Evolutionary conservation across 2,329 filamentous ascomycete species (phyloP), one percentile per base, ranked within the genome.

Genomic region (Byssothecium circinans): DNA sequence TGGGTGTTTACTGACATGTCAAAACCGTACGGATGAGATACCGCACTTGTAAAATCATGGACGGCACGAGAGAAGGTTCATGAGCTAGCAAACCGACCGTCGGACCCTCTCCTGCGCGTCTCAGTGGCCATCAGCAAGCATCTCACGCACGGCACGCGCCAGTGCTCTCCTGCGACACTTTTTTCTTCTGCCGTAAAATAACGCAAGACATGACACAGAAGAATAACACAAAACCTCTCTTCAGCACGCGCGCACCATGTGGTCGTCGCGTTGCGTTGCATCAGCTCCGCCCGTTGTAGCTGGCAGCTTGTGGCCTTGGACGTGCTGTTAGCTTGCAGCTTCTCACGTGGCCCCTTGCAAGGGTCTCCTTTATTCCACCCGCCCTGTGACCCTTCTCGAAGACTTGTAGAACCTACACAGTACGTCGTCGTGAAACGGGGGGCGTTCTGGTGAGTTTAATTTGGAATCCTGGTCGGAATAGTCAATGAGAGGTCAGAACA

Each of bases 391-490:
- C 36, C 55, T 61, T 61, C 54, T 58, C 40, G 52, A 61, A 61
- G 46, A 40, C 37, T 27, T 44, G 35, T 20, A 41, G 25, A 41
- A 47, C 38, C 34, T 40, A 25, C 52, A 35, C 39, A 44, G 43
- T 47, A 50, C 36, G 43, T 40, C 58, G 6, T 25, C 61, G 64
- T 66, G 63, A 68, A 69, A 69, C 67, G 58, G 56, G 49, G 53
- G 52, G 58, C 56, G 62, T 63, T 52, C 50, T 50, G 30, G 30
- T 43, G 19, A 32, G 20, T 4, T 36, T 8, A 47, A 52, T 41
- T 44, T 52, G 50, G 43, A 52, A 39, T 41, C 46, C 42, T 49
- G 50, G 33, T 49, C 41, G 44, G 33, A n/a, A n/a, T n/a, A n/a
- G n/a, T n/a, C n/a, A n/a, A n/a, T n/a, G n/a, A n/a, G n/a, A n/a